Base-by-base conservation (phyloP, 2,329 filamentous ascomycete species). In the Berkeleyomyces rouxiae region DNA sequence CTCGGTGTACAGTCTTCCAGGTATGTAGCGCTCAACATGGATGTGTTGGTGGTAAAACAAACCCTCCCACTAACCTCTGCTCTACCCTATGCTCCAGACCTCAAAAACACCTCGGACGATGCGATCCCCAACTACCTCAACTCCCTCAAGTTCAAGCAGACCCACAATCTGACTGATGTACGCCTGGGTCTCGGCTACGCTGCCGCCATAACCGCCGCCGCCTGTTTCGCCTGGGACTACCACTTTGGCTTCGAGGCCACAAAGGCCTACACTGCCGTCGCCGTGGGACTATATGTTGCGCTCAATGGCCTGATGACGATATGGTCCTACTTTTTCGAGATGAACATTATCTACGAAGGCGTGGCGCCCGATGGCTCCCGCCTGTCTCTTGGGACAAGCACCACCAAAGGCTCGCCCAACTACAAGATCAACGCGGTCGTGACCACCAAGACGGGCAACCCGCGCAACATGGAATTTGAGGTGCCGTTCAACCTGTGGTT, bases 41-140 rank as follows among this genome's bases (percentile, higher is more conserved):
- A 31, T 44, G 31, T 39, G 58, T 10, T n/a, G 39, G 11, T 13
- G 57, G 39, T 16, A 43, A 53, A 61, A 42, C 33, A 46, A 58
- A 33, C 11, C 43, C 37, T 44, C 58, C 37, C 59, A 55, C 59
- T 60, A 31, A 65, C 37, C 23, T 11, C 40, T 37, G 23, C 13
- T 36, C 11, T 40, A 5, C 61, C 43, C 37, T 37, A 49, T 31
- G 62, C 51, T 40, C 31, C 71, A 95, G 93, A 97, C 72, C 86
- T 99, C 67, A 97, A 97, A 75, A 95, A 93, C 77, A 95, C 91
- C 46, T 90, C 88, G 67, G 93, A 99, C 76, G 93, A 99, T 75
- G 90, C 91, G 63, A 85, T 99, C 65, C 84, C 88, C 64, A 90
- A 93, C 75, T 97, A 97, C 77, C 84, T 99, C 66, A 92, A 89